Evolutionary conservation across 495 filamentous ascomycete species (phyloP), one percentile per base, ranked within the genome.

Genomic region (Xylaria grammica): DNA sequence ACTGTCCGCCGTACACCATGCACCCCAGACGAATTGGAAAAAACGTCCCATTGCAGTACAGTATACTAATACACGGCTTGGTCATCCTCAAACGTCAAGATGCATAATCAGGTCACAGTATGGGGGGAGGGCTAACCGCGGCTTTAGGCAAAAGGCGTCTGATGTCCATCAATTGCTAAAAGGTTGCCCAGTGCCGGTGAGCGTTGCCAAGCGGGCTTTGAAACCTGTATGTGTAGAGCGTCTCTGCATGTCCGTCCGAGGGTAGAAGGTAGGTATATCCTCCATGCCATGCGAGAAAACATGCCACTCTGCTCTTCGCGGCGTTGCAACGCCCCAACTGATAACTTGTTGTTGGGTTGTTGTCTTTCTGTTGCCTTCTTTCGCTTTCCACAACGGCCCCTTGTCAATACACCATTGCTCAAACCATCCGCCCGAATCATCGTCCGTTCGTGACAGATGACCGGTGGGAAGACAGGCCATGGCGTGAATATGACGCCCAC

Each of bases 371-470:
- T 69, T 77, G 72, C 24, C 58, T 68, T 50, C 59, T 69, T 52
- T 86, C 83, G 13, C 86, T 68, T 70, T 77, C 80, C 62, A 81
- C 69, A 17, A 83, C 84, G n/a, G n/a, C n/a, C n/a, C n/a, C 69
- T 86, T 87, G 68, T 82, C 78, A 0, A 84, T 65, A 82, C 82
- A 87, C 40, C 81, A 67, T 40, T 77, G 74, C 66, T 86, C 82
- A 17, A 87, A 69, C 85, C 85, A 87, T 53, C 75, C 74, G 5
- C 77, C 77, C 27, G 86, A 62, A 22, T 66, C 74, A 42, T 78
- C 81, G 15, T 77, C 79, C 36, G 79, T 78, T 5, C 78, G 51
- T 15, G 83, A 81, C 20, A 87, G 70, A 13, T 82, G 75, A 19
- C 75, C 76, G 11, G 85, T 53, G 15, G 73, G 69, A 63, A 82